These are phyloP conservation scores for Naganishia vaughanmartiniae DNA, from an alignment of 768 basidiomycete species.

Conservation along the genomic window DNA sequence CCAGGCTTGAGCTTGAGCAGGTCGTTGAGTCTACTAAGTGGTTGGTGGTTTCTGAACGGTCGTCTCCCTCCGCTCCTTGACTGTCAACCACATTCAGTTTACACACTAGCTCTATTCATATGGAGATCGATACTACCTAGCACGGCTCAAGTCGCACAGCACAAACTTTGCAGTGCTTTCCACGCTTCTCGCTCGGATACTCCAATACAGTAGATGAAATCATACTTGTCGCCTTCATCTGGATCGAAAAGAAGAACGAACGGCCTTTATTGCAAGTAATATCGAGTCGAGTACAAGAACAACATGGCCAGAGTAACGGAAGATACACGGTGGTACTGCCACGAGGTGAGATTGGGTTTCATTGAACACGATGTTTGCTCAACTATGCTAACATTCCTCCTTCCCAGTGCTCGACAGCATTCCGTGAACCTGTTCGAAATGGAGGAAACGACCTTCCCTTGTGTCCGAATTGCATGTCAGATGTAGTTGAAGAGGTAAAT, in stretches of 20 bases:
- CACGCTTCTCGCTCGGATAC: not conserved
- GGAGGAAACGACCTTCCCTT: conserved; percentile 14
- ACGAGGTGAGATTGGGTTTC: not conserved
- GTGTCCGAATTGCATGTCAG: conserved; percentile 27
- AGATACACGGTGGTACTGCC: conserved; percentile 9
- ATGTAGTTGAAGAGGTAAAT: conserved; percentile 28
- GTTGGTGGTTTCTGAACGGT: too few species aligned
- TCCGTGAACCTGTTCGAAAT: conserved; percentile 16
- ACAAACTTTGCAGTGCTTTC: not conserved
- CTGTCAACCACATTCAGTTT: too few species aligned
- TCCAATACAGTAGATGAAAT: not conserved
- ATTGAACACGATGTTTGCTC: too few species aligned
- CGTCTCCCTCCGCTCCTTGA: too few species aligned
- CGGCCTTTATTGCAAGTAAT: not conserved
- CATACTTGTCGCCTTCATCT: not conserved
- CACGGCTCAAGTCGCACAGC: too few species aligned
- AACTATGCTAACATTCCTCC: not conserved
- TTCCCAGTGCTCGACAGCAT: conserved; percentile 20
- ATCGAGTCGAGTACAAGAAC: not conserved
- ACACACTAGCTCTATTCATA: too few species aligned
- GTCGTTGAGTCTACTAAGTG: too few species aligned
- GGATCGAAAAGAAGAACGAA: not conserved
- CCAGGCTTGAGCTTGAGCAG: too few species aligned
- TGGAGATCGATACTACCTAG: too few species aligned
- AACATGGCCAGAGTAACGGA: conserved; percentile 11